Conservation (phyloP, 129 eudicot species). For the Escallonia rubra region DNA sequence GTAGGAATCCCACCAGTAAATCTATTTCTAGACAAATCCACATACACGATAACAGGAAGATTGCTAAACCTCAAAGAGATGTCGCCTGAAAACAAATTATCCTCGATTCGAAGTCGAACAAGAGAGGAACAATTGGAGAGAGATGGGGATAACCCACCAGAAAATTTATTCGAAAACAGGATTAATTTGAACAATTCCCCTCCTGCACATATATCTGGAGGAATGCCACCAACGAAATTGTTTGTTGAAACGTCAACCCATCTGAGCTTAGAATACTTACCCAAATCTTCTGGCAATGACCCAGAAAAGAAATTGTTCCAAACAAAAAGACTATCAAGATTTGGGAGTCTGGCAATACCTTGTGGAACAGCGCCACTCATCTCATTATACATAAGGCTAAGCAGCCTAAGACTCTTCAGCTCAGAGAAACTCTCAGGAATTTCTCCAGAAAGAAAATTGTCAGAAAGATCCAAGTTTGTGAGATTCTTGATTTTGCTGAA, state of each 20-base stretch:
- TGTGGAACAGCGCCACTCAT: conserved; percentile 82
- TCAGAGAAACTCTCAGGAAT: conserved; percentile 74
- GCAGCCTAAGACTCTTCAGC: conserved; percentile 52
- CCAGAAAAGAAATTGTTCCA: conserved; percentile 89
- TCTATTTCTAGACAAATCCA: conserved; percentile 66
- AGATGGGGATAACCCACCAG: conserved; percentile 61
- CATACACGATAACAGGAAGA: conserved; percentile 42
- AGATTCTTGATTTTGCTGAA: conserved; percentile 46
- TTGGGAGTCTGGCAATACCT: conserved; percentile 65
- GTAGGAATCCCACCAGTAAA: conserved; percentile 71
- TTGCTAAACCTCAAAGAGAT: conserved; percentile 46
- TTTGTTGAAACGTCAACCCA: conserved; percentile 90
- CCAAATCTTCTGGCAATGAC: conserved; percentile 65
- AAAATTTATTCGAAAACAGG: conserved; percentile 74
- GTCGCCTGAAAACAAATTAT: conserved; percentile 71
- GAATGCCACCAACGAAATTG: conserved; percentile 58
- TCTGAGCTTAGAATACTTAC: conserved; percentile 63
- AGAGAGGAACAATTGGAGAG: conserved; percentile 77
- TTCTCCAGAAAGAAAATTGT: conserved; percentile 68
- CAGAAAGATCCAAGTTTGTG: conserved; percentile 90
- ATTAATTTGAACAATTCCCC: conserved; percentile 59
- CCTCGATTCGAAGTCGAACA: conserved; percentile 77
- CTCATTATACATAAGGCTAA: conserved; percentile 83
- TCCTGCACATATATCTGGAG: conserved; percentile 63
- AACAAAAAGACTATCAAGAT: conserved; percentile 67